These are phyloP conservation scores for Cyclotella baltica DNA, from an alignment of 108 stramenopile species.

Conservation along the genomic window DNA sequence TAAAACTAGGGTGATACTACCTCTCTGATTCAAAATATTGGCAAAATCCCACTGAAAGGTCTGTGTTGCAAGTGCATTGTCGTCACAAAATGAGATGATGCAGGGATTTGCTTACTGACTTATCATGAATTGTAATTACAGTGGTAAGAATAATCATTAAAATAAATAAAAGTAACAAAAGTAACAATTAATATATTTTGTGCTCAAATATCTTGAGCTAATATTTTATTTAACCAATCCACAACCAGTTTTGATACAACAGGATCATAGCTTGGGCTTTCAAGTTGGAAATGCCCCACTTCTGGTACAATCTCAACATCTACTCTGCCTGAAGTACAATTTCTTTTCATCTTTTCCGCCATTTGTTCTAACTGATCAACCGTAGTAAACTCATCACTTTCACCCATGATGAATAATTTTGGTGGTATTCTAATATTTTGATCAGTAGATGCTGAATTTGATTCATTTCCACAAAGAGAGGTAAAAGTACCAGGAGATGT, in stretches of 20 bases:
- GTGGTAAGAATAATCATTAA: too few species aligned
- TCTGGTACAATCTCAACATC: conserved; percentile 30
- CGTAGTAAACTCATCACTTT: conserved; percentile 42
- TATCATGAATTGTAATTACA: too few species aligned
- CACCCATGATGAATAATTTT: conserved; percentile 45
- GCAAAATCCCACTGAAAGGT: too few species aligned
- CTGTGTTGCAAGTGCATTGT: too few species aligned
- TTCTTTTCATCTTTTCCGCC: conserved; percentile 21
- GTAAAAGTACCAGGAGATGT: neutral
- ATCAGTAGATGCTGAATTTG: neutral
- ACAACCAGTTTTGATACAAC: conserved; percentile 29
- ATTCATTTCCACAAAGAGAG: conserved; percentile 16
- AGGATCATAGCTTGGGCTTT: conserved; percentile 34
- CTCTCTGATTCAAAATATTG: too few species aligned
- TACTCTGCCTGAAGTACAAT: neutral
- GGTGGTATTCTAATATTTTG: neutral
- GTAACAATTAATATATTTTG: too few species aligned
- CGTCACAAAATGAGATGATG: too few species aligned
- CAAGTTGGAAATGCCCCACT: conserved; percentile 47
- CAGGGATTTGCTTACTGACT: too few species aligned
- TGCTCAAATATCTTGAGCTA: too few species aligned
- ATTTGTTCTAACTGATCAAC: conserved; percentile 35
- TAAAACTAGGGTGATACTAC: too few species aligned
- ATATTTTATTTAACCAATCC: conserved; percentile 29
- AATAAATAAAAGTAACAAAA: too few species aligned